Percentiles rank a stretch among this genome's conserved stretches.
phyloP scores from a whole-genome alignment of 345 rosid genomes.

The Excoecaria agallocha region DNA sequence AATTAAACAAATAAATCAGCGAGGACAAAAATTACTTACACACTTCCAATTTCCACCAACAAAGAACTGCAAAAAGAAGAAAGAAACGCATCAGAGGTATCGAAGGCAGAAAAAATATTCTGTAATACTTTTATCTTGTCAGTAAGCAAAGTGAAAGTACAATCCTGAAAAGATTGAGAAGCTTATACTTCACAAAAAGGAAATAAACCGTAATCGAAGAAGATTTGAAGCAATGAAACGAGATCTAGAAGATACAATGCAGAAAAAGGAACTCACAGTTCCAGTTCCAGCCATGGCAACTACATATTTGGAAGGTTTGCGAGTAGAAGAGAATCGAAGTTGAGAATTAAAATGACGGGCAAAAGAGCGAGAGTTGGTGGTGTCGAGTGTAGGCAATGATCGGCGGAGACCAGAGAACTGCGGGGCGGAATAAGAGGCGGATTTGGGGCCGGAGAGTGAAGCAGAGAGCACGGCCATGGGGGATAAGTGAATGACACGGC shows the following conservation, averaged over 20 bases:
- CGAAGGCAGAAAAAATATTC: background rate
- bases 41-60: constrained; percentile 99
- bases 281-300: constrained; percentile 92
- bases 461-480: constrained; percentile 62
- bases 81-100: background rate
- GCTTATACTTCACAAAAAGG: background rate
- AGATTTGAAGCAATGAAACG: background rate
- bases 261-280: constrained; percentile 44
- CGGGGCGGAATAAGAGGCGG: constrained; percentile 28
- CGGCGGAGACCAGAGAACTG: constrained; percentile 61
- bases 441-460: constrained; percentile 40
- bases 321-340: constrained; percentile 48
- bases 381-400: constrained; percentile 44
- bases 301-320: constrained; percentile 52
- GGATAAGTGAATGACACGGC: background rate
- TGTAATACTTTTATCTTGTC: background rate
- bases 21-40: constrained; percentile 48
- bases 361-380: constrained; percentile 36
- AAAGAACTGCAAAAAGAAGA: constrained; percentile 76
- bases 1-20: background rate
- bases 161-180: background rate
- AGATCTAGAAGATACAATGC: background rate
- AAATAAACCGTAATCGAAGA: background rate
- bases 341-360: constrained; percentile 44
- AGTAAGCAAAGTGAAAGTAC: background rate